A percentile compares a stretch with the other conserved stretches of the same genome.
phyloP scores from a whole-genome alignment of 805 yeast genomes.

The Komagataella ulmi region DNA sequence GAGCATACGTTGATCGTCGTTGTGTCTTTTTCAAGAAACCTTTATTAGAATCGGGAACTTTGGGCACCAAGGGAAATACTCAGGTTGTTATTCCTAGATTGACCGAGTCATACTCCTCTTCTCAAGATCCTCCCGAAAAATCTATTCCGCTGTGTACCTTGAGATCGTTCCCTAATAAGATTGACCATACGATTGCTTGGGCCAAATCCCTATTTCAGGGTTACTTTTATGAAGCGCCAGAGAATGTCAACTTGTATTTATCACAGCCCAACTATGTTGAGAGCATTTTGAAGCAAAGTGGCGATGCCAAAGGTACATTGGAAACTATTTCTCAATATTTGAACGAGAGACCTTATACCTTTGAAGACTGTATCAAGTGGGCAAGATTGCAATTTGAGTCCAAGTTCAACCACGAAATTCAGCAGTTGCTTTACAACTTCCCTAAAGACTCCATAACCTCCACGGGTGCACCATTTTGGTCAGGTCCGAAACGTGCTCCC shows the following conservation, averaged over 20 bases:
- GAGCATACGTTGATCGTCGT: slow-evolving; percentile 94
- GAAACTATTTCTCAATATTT: slow-evolving; percentile 70
- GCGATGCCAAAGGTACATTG: slow-evolving; percentile 79
- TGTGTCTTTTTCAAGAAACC: slow-evolving; percentile 90
- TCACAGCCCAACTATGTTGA: slow-evolving; percentile 90
- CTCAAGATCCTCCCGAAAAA: slow-evolving; percentile 98
- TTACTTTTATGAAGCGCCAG: slow-evolving; percentile 81
- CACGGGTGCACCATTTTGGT: slow-evolving; percentile 91
- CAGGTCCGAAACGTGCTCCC: slow-evolving; percentile 96
- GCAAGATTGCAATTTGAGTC: slow-evolving; percentile 81
- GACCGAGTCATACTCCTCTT: slow-evolving; percentile 92
- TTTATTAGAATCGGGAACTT: slow-evolving; percentile 88
- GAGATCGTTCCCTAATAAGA: slow-evolving; percentile 94
- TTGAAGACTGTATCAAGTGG: slow-evolving; percentile 94
- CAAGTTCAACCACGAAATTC: slow-evolving; percentile 74
- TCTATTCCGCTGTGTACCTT: slow-evolving; percentile 94
- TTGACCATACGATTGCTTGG: slow-evolving; percentile 99
- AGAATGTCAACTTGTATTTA: slow-evolving; percentile 81
- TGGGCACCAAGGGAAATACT: slow-evolving; percentile 97
- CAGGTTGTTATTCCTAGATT: slow-evolving; percentile 90
- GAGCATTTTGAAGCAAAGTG: slow-evolving; percentile 79
- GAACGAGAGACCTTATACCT: slow-evolving; percentile 71
- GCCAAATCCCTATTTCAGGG: slow-evolving; percentile 92
- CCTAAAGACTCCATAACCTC: slow-evolving; percentile 90
- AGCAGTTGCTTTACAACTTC: slow-evolving; percentile 86